A percentile compares a stretch with the other conserved stretches of the same genome.
phyloP scores from a whole-genome alignment of 129 eudicot species.

The Deinandra increscens region DNA sequence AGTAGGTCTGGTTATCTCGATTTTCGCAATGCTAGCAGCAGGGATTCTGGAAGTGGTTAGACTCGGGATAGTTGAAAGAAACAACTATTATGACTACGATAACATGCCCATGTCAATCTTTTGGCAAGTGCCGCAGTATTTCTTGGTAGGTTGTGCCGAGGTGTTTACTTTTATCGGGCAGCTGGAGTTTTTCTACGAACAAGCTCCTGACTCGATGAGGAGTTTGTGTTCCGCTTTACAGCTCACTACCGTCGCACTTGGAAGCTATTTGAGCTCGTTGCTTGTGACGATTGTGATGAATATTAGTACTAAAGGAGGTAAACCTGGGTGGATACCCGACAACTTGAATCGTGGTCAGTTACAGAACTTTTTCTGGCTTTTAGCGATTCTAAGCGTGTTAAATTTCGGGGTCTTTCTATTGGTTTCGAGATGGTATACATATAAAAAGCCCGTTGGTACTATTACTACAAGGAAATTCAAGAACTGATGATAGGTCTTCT shows the following conservation, averaged over 20 bases:
- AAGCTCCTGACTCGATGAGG: conserved; percentile 70
- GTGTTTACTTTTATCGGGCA: conserved; percentile 64
- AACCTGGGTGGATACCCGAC: conserved; percentile 61
- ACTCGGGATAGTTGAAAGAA: conserved; percentile 43
- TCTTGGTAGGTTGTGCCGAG: conserved; percentile 64
- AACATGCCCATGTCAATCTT: conserved; percentile 52
- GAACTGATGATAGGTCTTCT: conserved; percentile 6
- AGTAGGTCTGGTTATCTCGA: conserved; percentile 59
- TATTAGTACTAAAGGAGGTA: conserved; percentile 48
- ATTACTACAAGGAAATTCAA: conserved; percentile 23
- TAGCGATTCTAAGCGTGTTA: conserved; percentile 45
- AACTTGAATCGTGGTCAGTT: conserved; percentile 47
- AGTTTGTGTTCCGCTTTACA: conserved; percentile 60
- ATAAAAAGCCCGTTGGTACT: conserved; percentile 41
- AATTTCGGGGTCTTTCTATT: conserved; percentile 45
- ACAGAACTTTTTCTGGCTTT: conserved; percentile 53
- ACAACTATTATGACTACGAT: conserved; percentile 40
- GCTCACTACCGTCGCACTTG: conserved; percentile 48
- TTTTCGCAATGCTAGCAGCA: conserved; percentile 62
- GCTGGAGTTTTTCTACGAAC: conserved; percentile 56
- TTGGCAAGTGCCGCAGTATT: conserved; percentile 66
- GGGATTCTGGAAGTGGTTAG: conserved; percentile 49
- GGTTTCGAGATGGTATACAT: conserved; percentile 45
- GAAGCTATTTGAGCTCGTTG: conserved; percentile 55
- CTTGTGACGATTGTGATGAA: conserved; percentile 46